Conservation (phyloP, 352 stramenopile species). For the Globisporangium barbulae region DNA sequence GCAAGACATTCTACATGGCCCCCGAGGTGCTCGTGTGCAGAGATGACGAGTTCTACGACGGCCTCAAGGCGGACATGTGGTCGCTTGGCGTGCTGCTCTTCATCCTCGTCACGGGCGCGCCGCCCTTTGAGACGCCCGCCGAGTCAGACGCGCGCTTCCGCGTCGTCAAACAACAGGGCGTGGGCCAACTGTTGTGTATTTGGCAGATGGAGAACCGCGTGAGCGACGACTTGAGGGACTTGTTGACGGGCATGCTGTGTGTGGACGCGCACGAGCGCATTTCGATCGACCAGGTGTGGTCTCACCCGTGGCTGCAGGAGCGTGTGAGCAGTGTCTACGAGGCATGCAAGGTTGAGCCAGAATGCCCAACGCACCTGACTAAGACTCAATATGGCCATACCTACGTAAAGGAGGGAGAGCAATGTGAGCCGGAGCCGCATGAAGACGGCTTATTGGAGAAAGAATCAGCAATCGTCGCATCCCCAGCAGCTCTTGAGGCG, state of each 20-base stretch:
- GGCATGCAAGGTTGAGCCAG: neutral
- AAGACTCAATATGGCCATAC: neutral
- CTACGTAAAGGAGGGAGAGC: neutral
- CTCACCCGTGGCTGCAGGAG: slow-evolving; percentile 36
- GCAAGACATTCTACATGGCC: slow-evolving; percentile 68
- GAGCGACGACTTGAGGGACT: slow-evolving; percentile 24
- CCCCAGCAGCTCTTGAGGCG: neutral
- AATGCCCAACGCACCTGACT: neutral
- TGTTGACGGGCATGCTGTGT: slow-evolving; percentile 37
- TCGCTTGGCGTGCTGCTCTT: slow-evolving; percentile 67
- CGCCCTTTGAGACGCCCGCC: slow-evolving; percentile 40
- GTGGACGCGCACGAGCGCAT: slow-evolving; percentile 31
- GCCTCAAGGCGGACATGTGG: slow-evolving; percentile 55
- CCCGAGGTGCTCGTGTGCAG: slow-evolving; percentile 44
- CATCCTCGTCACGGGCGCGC: slow-evolving; percentile 50
- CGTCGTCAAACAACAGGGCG: slow-evolving; percentile 33
- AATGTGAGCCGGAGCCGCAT: slow-evolving; percentile 2
- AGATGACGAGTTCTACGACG: slow-evolving; percentile 31
- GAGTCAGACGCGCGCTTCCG: slow-evolving; percentile 55
- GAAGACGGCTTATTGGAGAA: slow-evolving; percentile 1
- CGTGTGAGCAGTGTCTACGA: neutral
- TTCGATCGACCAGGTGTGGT: slow-evolving; percentile 33
- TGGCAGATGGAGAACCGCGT: slow-evolving; percentile 41
- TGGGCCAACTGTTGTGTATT: slow-evolving; percentile 29
- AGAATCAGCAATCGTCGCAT: neutral